Base-by-base conservation (phyloP, 2,329 filamentous ascomycete genomes). In the Talaromyces sp. region DNA sequence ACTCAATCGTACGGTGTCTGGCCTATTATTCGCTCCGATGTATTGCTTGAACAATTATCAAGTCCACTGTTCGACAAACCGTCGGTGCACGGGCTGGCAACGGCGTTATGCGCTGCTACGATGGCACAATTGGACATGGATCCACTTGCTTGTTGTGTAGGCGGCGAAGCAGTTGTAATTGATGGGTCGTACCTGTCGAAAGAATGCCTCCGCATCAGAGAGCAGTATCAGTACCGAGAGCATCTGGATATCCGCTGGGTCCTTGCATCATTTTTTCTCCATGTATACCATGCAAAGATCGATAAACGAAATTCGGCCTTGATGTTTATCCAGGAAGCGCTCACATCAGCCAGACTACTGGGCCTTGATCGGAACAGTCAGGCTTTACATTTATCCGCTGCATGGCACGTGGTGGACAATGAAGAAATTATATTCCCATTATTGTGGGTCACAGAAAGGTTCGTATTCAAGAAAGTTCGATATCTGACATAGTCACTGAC, bases 401-500 rank as follows among this genome's bases (percentile, higher is more conserved):
- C 65, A 31, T 67, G 66, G 50, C 25, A 19, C 43, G 41, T 74
- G 4, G 65, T 75, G 56, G 61, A 66, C n/a, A 74, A 75, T 54
- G 47, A 60, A 13, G 68, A 69, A 10, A 68, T 74, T 37, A 43
- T 75, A 3, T 73, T 75, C 43, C 67, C 70, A 2, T 52, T 75
- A 10, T 64, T 74, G 0, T 75, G 73, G 73, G 68, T 75, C 37
- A 73, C 73, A 10, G 73, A 75, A 61, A 72, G 73, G 73, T 74
- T 67, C 15, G 27, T n/a, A 2, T 54, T 19, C 10, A 19, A 15
- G 4, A 31, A n/a, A 17, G 3, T 4, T 6, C 3, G 3, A 31
- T 35, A n/a, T 35, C 6, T 35, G 27, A n/a, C 50, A 3, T 35
- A 9, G 5, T 31, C n/a, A 27, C 25, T 59, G 27, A 61, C 10